A percentile compares a stretch with the other conserved stretches of the same genome.
phyloP scores from a whole-genome alignment of 768 basidiomycete genomes.

The Termitomyces bulborhizus region DNA sequence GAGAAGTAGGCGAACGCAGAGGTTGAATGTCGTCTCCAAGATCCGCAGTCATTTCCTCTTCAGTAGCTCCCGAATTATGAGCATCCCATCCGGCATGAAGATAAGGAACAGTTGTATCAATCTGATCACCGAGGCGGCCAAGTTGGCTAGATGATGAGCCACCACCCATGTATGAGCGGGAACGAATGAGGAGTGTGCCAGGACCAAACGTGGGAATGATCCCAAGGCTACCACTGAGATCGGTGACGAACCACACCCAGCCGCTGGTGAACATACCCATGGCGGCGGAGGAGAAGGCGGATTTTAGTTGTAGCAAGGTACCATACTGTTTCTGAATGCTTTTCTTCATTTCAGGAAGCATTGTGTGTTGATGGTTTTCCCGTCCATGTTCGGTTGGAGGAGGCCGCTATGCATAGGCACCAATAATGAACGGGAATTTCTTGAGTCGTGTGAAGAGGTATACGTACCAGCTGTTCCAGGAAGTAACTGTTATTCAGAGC shows the following conservation, averaged over 20 bases:
- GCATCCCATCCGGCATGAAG: not conserved
- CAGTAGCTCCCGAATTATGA: not conserved
- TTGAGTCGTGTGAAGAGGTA: not conserved
- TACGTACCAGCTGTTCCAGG: slow-evolving; percentile 75
- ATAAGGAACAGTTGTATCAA: slow-evolving; percentile 2
- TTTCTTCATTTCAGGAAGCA: slow-evolving; percentile 24
- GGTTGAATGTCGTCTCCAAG: slow-evolving; percentile 2
- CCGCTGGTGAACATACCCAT: slow-evolving; percentile 75
- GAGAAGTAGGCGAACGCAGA: slow-evolving; percentile 11
- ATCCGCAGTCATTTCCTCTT: not conserved
- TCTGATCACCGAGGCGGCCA: slow-evolving; percentile 7
- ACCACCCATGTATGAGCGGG: slow-evolving; percentile 33
- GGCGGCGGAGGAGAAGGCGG: slow-evolving; percentile 68
- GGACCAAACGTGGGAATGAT: slow-evolving; percentile 85
- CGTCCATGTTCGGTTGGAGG: slow-evolving; percentile 25
- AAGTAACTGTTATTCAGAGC: slow-evolving; percentile 97
- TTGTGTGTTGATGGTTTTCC: slow-evolving; percentile 29
- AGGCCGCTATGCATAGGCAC: slow-evolving; percentile 30
- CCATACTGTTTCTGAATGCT: slow-evolving; percentile 50
- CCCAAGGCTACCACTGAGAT: slow-evolving; percentile 51
- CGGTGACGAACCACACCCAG: slow-evolving; percentile 85
- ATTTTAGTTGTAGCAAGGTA: slow-evolving; percentile 62
- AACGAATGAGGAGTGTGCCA: slow-evolving; percentile 79
- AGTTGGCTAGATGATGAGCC: slow-evolving; percentile 11
- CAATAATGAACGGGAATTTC: slow-evolving; percentile 1